Conservation (phyloP, 2,329 filamentous ascomycete species). For the Colletotrichum tofieldiae region DNA sequence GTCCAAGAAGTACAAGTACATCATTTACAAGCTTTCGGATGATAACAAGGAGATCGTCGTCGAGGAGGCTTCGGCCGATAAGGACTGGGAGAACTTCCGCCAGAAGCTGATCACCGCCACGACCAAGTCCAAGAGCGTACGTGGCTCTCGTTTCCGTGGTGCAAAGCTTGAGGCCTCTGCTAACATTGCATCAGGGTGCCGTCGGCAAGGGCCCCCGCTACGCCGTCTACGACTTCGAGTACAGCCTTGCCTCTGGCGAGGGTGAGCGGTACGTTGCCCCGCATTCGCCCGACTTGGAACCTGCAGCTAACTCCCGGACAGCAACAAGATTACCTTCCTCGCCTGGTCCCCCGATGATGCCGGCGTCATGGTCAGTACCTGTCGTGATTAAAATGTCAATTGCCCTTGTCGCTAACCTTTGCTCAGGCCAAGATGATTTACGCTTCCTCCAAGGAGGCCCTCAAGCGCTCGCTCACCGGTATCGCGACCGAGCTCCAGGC, state of each 20-base stretch:
- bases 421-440: slow-evolving; percentile 90
- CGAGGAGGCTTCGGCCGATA: slow-evolving; percentile 78
- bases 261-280: slow-evolving; percentile 73
- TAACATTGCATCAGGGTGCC: slow-evolving; percentile 61
- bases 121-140: slow-evolving; percentile 78
- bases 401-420: slow-evolving; percentile 29
- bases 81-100: slow-evolving; percentile 82
- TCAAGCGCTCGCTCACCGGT: slow-evolving; percentile 85
- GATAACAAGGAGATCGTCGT: slow-evolving; percentile 87
- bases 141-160: slow-evolving; percentile 46
- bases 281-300: slow-evolving; percentile 18
- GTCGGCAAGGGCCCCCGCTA: slow-evolving; percentile 82
- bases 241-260: slow-evolving; percentile 79
- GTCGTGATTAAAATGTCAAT: not conserved
- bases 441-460: slow-evolving; percentile 88
- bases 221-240: slow-evolving; percentile 89
- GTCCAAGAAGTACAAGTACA: slow-evolving; percentile 85
- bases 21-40: slow-evolving; percentile 90
- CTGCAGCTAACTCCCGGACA: slow-evolving; percentile 49
- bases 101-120: slow-evolving; percentile 82
- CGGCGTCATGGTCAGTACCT: slow-evolving; percentile 76
- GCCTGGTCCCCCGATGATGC: slow-evolving; percentile 88
- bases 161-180: not conserved
- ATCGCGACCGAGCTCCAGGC: slow-evolving; percentile 85
- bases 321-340: slow-evolving; percentile 86